phyloP scores from a whole-genome alignment of 108 stramenopile species.

The Mediolabrus comicus region DNA sequence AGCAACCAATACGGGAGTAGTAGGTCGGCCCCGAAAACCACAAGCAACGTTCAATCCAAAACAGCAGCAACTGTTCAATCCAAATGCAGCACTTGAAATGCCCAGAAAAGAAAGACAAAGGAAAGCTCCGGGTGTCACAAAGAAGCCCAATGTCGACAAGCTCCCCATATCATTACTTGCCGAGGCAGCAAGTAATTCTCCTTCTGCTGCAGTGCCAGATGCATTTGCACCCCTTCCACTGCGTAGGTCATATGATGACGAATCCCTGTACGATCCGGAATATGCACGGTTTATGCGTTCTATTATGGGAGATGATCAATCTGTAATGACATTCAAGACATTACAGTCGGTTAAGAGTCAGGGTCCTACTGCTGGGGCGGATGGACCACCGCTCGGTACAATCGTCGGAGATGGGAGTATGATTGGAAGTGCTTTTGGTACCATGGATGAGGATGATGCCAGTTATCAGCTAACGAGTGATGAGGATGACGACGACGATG shows the following conservation, averaged over 20 bases:
- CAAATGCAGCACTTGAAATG: background rate
- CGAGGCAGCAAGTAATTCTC: background rate
- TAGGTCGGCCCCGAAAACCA: background rate
- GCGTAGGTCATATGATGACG: conserved; percentile 9
- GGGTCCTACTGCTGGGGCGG: background rate
- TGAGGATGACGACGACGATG: conserved; percentile 45
- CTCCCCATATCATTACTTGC: background rate
- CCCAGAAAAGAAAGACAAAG: background rate
- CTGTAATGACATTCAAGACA: conserved; percentile 29
- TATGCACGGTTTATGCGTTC: conserved; percentile 42
- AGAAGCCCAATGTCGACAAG: background rate
- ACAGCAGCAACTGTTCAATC: background rate
- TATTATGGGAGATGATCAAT: conserved; percentile 29
- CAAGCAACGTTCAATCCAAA: too few species aligned
- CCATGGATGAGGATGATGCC: conserved; percentile 41
- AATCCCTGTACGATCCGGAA: conserved; percentile 6
- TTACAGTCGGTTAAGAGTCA: conserved; percentile 7
- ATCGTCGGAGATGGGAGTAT: conserved; percentile 18
- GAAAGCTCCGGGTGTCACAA: too few species aligned
- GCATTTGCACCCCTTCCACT: background rate
- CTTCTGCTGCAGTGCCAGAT: background rate
- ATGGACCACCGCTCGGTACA: conserved; percentile 5
- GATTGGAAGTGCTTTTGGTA: background rate
- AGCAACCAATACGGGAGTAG: background rate
- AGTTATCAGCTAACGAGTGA: conserved; percentile 45